Base-by-base conservation (phyloP, 2,329 filamentous ascomycete species). In the Stagonosporopsis cucurbitacearum region DNA sequence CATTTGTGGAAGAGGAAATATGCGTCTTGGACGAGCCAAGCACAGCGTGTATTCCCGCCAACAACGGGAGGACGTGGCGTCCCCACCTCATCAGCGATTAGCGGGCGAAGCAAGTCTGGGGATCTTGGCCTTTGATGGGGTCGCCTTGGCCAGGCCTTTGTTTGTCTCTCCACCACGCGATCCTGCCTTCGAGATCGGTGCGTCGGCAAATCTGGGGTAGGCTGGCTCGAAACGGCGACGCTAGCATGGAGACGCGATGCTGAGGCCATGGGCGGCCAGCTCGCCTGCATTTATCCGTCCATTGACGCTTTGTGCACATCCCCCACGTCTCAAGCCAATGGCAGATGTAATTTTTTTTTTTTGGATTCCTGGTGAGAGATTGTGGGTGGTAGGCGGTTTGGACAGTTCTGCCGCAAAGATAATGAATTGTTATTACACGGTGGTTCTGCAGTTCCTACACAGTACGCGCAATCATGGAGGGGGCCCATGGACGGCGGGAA, bases 11-110 rank as follows among this genome's bases (percentile, higher is more conserved):
- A 58, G 50, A 47, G 52, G 30, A n/a, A 45, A 56, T 32, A 19
- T 55, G 54, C 58, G 54, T 45, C 54, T 55, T 58, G 58, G 58
- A 40, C 32, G 28, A 58, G 58, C 58, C 58, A 60, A 60, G 58
- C 44, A 33, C 35, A 50, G 37, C 48, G 47, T 49, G 57, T 52
- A 50, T 13, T 56, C 32, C 53, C 53, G 53, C 53, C 53, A 56
- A 56, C 53, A 51, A 39, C 23, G 19, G 43, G 37, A 23, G 32
- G 30, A 56, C n/a, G 53, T 50, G 53, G 47, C 47, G 42, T 39
- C 15, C 23, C 33, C 53, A 43, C 53, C 36, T 46, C 53, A 47
- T 46, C 42, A 47, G 25, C 30, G 36, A 45, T 37, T 20, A 50
- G 47, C 30, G 2, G 46, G 47, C 53, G 43, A 47, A 56, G 47